A percentile compares a stretch with the other conserved stretches of the same genome.
These are phyloP conservation scores for Malassezia sp. DNA, from an alignment of 1,284 basidiomycete species.

Conservation along the genomic window DNA sequence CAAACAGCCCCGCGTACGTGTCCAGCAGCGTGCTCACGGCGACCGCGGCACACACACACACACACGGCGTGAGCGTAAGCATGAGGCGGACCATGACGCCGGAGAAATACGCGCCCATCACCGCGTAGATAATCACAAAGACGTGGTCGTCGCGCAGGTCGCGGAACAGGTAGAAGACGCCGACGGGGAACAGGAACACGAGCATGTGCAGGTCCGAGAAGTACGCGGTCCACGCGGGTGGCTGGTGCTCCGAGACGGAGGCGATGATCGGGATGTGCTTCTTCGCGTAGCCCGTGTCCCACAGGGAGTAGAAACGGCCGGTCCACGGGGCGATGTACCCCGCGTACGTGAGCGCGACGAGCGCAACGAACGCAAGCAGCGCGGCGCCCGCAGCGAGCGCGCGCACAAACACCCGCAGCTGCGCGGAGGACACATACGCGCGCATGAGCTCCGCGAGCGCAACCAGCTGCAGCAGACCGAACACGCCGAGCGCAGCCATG, in stretches of 20 bases:
- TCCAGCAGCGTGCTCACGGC: constrained; percentile 80
- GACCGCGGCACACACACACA: constrained; percentile 81
- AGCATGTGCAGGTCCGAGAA: constrained; percentile 98
- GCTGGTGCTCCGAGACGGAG: constrained; percentile 98
- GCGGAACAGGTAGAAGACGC: constrained; percentile 84
- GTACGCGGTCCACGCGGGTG: constrained; percentile 98
- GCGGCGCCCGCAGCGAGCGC: constrained; percentile 59
- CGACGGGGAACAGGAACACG: constrained; percentile 94
- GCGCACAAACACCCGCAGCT: constrained; percentile 65
- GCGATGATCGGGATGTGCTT: constrained; percentile 96
- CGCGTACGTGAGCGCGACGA: constrained; percentile 66
- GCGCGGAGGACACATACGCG: constrained; percentile 77
- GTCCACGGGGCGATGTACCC: constrained; percentile 99
- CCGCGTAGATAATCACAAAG: constrained; percentile 96
- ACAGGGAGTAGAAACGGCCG: constrained; percentile 95
- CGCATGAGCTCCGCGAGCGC: constrained; percentile 84
- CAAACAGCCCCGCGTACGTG: constrained; percentile 69
- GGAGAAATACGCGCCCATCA: constrained; percentile 93
- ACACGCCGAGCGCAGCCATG: constrained; percentile 94
- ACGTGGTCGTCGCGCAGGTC: constrained; percentile 91
- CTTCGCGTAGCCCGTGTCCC: constrained; percentile 98
- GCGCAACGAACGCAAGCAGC: constrained; percentile 52
- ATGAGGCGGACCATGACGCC: constrained; percentile 97
- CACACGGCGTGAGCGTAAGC: constrained; percentile 80
- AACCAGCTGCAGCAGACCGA: constrained; percentile 90